These are phyloP conservation scores for Fusarium vanettenii DNA, from an alignment of 2,329 filamentous ascomycete species.

Conservation along the genomic window DNA sequence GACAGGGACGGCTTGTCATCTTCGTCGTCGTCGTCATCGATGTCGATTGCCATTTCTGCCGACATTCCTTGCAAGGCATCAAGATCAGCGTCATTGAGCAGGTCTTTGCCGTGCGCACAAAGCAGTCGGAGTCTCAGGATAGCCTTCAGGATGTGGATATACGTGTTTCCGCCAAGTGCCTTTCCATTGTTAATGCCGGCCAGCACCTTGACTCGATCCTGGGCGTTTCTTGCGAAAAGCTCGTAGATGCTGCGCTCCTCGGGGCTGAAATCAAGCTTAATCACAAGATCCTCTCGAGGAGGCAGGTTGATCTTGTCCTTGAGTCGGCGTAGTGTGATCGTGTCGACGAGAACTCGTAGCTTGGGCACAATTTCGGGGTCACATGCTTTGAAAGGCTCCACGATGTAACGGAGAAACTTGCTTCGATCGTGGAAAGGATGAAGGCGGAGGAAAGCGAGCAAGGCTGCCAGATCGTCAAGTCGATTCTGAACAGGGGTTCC, in stretches of 20 bases:
- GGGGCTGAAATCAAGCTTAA: conserved; percentile 79
- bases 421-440: conserved; percentile 84
- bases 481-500: conserved; percentile 96
- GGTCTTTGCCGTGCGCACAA: conserved; percentile 92
- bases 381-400: conserved; percentile 86
- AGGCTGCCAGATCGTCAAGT: conserved; percentile 86
- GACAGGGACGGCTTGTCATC: conserved; percentile 68
- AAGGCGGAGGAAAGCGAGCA: conserved; percentile 87
- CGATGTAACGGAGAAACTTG: conserved; percentile 83
- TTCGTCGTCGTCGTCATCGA: conserved; percentile 83
- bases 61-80: conserved; percentile 83
- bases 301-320: conserved; percentile 93
- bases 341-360: conserved; percentile 89
- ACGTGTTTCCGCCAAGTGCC: conserved; percentile 84
- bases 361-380: conserved; percentile 87
- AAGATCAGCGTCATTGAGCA: conserved; percentile 86
- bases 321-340: conserved; percentile 89
- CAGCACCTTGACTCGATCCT: conserved; percentile 83
- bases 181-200: conserved; percentile 67
- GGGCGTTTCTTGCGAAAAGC: conserved; percentile 84
- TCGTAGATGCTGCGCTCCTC: conserved; percentile 85
- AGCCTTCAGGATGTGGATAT: conserved; percentile 91
- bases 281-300: conserved; percentile 76
- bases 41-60: conserved; percentile 86
- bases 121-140: conserved; percentile 91